These are phyloP conservation scores for Elsinoe fawcettii DNA, from an alignment of 2,329 filamentous ascomycete genomes.

Conservation along the genomic window DNA sequence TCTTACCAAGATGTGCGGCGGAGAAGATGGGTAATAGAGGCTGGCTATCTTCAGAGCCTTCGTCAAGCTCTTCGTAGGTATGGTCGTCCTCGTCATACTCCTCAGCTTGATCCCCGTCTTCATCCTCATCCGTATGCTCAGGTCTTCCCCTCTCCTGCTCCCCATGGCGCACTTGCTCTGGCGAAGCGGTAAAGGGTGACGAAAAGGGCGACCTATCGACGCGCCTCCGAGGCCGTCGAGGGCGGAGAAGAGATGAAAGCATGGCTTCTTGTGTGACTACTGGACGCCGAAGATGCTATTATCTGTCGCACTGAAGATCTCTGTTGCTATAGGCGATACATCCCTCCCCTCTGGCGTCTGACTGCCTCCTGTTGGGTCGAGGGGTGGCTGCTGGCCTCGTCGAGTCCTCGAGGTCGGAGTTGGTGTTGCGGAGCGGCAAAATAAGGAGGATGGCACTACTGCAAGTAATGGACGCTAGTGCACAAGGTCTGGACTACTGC, in stretches of 20 bases:
- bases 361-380: neutral
- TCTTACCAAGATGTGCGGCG: constrained; percentile 63
- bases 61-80: constrained; percentile 35
- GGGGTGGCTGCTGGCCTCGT: neutral
- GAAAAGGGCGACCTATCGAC: constrained; percentile 20
- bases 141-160: constrained; percentile 21
- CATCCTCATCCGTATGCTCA: constrained; percentile 10
- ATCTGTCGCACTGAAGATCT: neutral
- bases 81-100: constrained; percentile 34
- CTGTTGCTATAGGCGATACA: neutral
- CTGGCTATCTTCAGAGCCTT: constrained; percentile 40
- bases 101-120: constrained; percentile 24
- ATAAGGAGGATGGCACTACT: constrained; percentile 7
- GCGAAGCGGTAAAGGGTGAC: constrained; percentile 18
- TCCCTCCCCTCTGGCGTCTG: neutral
- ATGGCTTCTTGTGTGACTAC: constrained; percentile 20
- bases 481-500: constrained; percentile 6
- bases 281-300: neutral
- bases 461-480: constrained; percentile 2
- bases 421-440: constrained; percentile 4
- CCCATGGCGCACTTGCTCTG: constrained; percentile 25
- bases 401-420: neutral
- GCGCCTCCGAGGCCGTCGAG: constrained; percentile 27
- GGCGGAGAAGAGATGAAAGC: constrained; percentile 32
- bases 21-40: constrained; percentile 72